Percentiles rank a stretch among this genome's conserved stretches.
Conservation (phyloP, 2,329 filamentous ascomycete genomes). For the Penicillium crustosum region DNA sequence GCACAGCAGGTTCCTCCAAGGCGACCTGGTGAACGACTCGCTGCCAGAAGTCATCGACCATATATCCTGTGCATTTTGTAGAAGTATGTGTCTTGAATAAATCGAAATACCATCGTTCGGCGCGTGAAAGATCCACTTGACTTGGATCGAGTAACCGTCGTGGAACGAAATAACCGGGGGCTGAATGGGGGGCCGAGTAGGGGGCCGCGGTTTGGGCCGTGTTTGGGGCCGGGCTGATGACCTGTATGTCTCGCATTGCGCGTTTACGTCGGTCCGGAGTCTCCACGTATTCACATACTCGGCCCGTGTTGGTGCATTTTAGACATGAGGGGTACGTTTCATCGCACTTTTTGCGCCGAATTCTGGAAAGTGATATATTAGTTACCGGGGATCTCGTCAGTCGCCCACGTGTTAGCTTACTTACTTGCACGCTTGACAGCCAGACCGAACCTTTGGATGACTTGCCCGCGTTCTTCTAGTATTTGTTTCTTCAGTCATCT, state of each 20-base stretch:
- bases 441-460: background rate
- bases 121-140: background rate
- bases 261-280: background rate
- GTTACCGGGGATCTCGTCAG: background rate
- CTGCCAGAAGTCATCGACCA: conserved; percentile 1
- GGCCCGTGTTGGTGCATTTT: background rate
- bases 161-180: background rate
- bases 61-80: background rate
- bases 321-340: background rate
- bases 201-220: background rate
- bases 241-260: background rate
- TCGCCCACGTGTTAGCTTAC: background rate
- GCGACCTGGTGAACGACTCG: conserved; percentile 2
- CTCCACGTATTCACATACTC: background rate
- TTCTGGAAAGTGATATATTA: background rate
- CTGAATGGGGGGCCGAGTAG: no score
- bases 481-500: background rate
- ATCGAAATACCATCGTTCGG: background rate
- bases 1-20: background rate
- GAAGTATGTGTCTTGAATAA: conserved; percentile 1
- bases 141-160: background rate
- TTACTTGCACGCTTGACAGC: background rate
- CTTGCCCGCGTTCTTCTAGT: background rate
- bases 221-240: background rate
- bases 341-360: background rate